Evolutionary conservation across 2,329 filamentous ascomycete species (phyloP), one percentile per base, ranked within the genome.

Genomic region (Penicillium sp.): DNA sequence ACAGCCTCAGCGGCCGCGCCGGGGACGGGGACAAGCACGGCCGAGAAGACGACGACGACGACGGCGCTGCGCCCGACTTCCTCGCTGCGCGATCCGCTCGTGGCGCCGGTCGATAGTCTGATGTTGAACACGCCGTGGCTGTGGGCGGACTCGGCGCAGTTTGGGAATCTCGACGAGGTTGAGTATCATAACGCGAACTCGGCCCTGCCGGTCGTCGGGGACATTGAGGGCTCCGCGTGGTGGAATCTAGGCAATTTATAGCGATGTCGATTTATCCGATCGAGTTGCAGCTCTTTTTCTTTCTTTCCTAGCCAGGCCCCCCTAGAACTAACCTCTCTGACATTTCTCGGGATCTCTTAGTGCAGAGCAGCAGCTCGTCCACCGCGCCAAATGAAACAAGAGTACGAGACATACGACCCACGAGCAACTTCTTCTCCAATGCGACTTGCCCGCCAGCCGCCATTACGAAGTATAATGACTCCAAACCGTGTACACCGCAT

Each of bases 101-200:
- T 76, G 26, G 74, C 73, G 5, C 74, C 74, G 0, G 67, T 70
- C 8, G 73, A 76, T 56, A 76, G 72, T 49, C 66, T 76, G 15
- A 76, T 76, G 74, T 62, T 72, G 46, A 76, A 75, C 61, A 75
- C 74, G 0, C 74, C 74, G 2, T 76, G 74, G 74, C 64, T 76
- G 17, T 76, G 74, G 74, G 67, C 74, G 0, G 74, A 75, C 35
- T 67, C 71, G 17, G 58, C 66, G 7, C 71, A 73, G n/a, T 74
- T 75, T 64, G 67, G 68, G 35, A 72, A 74, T 56, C 66, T 75
- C 66, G 74, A 75, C 29, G 70, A 66, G 59, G 56, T 76, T 48
- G 73, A 68, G 15, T 74, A 72, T 46, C 60, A 70, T 11, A 69
- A 71, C 11, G 35, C 9, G 35, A 69, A 71, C 44, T 66, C 70